Evolutionary conservation across 2,329 filamentous ascomycete genomes (phyloP), one percentile per base, ranked within the genome.

Genomic region (Neofusicoccum ribis): DNA sequence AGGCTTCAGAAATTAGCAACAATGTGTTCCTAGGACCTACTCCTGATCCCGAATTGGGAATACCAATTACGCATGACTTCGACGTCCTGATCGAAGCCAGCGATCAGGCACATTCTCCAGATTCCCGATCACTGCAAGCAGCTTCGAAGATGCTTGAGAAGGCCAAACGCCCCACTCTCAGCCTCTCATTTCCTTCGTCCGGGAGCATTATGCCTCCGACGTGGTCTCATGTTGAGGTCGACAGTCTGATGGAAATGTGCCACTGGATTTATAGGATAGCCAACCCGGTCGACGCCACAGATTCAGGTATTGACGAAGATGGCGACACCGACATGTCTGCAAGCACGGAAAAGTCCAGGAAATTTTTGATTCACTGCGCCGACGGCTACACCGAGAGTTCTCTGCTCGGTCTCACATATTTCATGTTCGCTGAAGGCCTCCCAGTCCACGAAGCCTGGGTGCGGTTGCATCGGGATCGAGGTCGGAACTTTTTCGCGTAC

Each of bases 331-430:
- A 80, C 51, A 86, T 89, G 83, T 34, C 36, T n/a, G 54, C 43
- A 14, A 51, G 50, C 8, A 20, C 52, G 63, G 27, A 34, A 78
- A 79, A 39, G 82, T 87, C 64, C 83, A 88, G 68, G 60, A 93
- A 88, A 73, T 87, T 98, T 39, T 85, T 98, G 37, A 91, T 99
- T 46, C 94, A 98, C 77, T 98, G 95, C 76, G 89, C 90, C 2
- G 95, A 99, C 76, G 95, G 95, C 17, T 99, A 99, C 73, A 99
- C 95, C 0, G 95, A 99, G 78, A 94, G 91, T 1, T 93, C 93
- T 1, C 85, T 99, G 77, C 84, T 99, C 17, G 92, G 87, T 1
- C 87, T 99, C 44, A 92, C 94, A 9, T 99, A 99, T 78, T 92
- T 90, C 75, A 96, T 96, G 84, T 99, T 93, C 77, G 92, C 91